These are phyloP conservation scores for Schizochytrium sp. DNA, from an alignment of 108 stramenopile genomes.

Conservation along the genomic window DNA sequence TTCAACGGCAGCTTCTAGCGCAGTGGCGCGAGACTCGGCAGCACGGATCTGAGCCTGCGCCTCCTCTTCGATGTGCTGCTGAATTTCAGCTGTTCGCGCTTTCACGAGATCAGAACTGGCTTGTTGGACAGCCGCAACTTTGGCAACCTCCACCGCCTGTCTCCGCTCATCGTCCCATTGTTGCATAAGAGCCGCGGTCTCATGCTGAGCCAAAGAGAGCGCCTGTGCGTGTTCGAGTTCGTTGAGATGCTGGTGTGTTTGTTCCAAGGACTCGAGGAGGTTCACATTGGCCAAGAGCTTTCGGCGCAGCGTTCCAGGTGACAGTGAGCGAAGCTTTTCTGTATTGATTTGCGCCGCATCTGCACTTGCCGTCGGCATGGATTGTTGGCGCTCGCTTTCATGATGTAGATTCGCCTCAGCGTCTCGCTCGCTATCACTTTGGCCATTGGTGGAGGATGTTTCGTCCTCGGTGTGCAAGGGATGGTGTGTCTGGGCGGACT, in stretches of 20 bases:
- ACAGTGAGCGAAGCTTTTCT: background rate
- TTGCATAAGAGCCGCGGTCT: background rate
- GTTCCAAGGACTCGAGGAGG: background rate
- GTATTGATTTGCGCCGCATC: background rate
- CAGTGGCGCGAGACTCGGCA: background rate
- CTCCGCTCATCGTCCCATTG: background rate
- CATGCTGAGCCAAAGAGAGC: slow-evolving; percentile 5
- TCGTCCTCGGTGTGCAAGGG: no score
- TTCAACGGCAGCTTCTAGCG: background rate
- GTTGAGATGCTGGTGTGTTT: background rate
- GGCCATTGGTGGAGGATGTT: no score
- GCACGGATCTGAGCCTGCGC: background rate
- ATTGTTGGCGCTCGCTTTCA: no score
- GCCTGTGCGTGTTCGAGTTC: background rate
- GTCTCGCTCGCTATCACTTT: no score
- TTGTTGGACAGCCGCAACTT: background rate
- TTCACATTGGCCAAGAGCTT: slow-evolving; percentile 3
- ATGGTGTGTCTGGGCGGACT: no score
- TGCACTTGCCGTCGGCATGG: no score
- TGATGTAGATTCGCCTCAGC: no score
- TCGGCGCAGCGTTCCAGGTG: background rate
- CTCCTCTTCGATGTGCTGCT: background rate
- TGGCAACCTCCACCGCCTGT: background rate
- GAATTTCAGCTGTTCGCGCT: background rate
- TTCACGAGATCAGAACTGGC: background rate